Base-by-base conservation (phyloP, 1,139 yeast genomes). In the Spencermartinsiella ligniputridi region DNA sequence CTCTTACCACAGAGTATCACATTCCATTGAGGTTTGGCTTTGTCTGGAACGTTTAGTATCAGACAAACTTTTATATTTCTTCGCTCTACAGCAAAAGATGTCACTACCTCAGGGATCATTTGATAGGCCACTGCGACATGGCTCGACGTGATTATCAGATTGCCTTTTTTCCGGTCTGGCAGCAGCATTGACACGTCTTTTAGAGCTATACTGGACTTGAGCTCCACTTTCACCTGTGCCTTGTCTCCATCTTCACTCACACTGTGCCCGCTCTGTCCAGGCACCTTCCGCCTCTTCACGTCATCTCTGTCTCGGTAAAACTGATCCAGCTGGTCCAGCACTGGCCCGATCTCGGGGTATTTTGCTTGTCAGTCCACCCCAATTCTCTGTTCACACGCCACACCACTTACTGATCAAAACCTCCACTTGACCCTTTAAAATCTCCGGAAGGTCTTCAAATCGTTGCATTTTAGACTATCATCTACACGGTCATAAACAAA, bases 21-120 rank as follows among this genome's bases (percentile, higher is more conserved):
- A 38, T 62, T 63, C 62, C 60, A 64, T 29, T 62, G 67, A 30
- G 64, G 67, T 39, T 62, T 64, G 18, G 70, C 66, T 41, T 65
- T 63, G 20, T 65, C 70, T 2, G 71, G 71, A 1, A 69, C 58
- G 3, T 55, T 58, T 20, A 65, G 52, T 19, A 52, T 44, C 19
- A 60, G 50, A 6, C 18, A 25, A 4, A 37, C 25, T 8, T 13
- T 13, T 3, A 37, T 15, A 17, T 13, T 6, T 13, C 18, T 13
- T 4, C 27, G 25, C 19, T 13, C 33, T 4, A 27, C 15, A 17
- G 33, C 32, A 25, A 21, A 12, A 6, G 21, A 13, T 11, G 33
- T 12, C 12, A 27, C 40, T 6, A 37, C 22, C 33, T 32, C 8
- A 6, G 32, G 40, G 11, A 5, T 27, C 8, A 37, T 6, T 8